Conservation (phyloP, 192 early-diverging fungal genomes). For the Thamnidium elegans region DNA sequence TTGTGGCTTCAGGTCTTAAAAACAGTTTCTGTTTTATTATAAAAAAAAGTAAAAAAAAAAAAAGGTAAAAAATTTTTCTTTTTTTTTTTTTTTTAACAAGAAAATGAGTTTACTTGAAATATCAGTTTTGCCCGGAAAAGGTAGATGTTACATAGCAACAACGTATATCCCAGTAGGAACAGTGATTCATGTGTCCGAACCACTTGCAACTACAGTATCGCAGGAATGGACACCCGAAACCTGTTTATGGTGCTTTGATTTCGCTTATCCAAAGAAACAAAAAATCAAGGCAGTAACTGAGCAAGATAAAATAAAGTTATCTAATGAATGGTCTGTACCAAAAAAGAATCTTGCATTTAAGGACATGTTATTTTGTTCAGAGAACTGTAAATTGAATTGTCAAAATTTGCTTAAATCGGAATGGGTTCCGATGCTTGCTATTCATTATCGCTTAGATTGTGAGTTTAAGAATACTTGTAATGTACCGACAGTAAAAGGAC, state of each 20-base stretch:
- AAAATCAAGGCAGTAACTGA: conserved; percentile 16
- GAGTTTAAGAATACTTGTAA: conserved; percentile 1
- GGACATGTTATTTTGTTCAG: conserved; percentile 20
- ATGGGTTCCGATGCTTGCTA: not conserved
- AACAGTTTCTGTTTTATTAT: too few relatives aligned
- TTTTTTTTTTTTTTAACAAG: not conserved
- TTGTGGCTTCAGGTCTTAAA: too few relatives aligned
- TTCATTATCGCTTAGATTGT: conserved; percentile 11
- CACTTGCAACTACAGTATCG: conserved; percentile 19
- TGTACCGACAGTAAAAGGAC: too few relatives aligned
- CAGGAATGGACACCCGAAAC: conserved; percentile 32
- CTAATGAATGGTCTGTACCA: not conserved
- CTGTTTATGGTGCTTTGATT: conserved; percentile 29
- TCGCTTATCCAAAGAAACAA: conserved; percentile 24
- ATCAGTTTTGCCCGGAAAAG: conserved; percentile 16
- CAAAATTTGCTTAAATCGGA: not conserved
- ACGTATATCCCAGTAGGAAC: conserved; percentile 13
- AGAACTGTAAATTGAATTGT: conserved; percentile 15
- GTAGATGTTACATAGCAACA: conserved; percentile 25
- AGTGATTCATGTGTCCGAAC: conserved; percentile 10
- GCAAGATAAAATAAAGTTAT: not conserved
- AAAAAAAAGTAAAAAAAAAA: too few relatives aligned
- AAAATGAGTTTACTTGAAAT: not conserved
- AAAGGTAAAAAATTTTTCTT: not conserved
- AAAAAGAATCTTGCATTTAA: not conserved